A percentile compares a stretch with the other conserved stretches of the same genome.
These are phyloP conservation scores for Colletotrichum sansevieriae DNA, from an alignment of 2,329 filamentous ascomycete species.

Conservation along the genomic window DNA sequence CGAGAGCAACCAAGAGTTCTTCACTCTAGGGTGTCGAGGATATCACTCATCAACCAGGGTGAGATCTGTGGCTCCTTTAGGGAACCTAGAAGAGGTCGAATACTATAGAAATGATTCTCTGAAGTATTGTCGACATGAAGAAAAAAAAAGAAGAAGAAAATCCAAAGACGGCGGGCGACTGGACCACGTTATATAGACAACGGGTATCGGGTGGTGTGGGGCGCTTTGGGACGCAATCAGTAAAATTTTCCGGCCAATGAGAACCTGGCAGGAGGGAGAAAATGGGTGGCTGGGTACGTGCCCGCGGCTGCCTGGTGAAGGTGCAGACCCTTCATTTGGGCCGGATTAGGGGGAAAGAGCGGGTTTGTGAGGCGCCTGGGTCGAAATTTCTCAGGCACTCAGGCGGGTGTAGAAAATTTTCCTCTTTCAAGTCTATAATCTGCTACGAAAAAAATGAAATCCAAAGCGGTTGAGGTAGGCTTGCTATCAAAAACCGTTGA, in stretches of 20 bases:
- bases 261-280: background rate
- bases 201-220: background rate
- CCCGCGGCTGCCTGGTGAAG: background rate
- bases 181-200: constrained; percentile 18
- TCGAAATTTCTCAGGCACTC: background rate
- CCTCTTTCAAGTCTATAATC: background rate
- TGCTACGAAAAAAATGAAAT: background rate
- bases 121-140: constrained; percentile 43
- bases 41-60: constrained; percentile 95
- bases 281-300: constrained; percentile 12
- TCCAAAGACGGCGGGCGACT: constrained; percentile 18
- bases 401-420: background rate
- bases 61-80: constrained; percentile 92
- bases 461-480: too few species aligned
- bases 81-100: constrained; percentile 92
- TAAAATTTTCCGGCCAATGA: constrained; percentile 24
- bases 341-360: background rate
- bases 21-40: constrained; percentile 94
- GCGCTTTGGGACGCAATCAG: constrained; percentile 18
- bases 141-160: constrained; percentile 37
- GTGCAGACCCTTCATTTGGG: background rate
- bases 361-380: constrained; percentile 4
- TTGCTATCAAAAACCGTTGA: too few species aligned
- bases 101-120: constrained; percentile 99
- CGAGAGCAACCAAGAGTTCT: constrained; percentile 71